These are phyloP conservation scores for Rutidosis leptorrhynchoides DNA, from an alignment of 129 eudicot species.

Conservation along the genomic window DNA sequence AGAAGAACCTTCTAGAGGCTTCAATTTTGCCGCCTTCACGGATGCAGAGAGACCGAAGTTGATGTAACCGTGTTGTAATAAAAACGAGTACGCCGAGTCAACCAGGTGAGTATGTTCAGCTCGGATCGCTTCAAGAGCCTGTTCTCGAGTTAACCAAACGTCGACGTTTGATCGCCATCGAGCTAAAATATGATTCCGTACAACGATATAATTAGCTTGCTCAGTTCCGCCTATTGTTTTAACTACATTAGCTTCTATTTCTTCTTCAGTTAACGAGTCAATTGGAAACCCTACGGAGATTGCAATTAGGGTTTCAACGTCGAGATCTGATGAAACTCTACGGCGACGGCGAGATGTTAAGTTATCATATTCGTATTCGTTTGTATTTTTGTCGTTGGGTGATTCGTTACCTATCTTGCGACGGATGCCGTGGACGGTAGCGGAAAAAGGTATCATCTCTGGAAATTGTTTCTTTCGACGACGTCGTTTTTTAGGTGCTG, in stretches of 20 bases:
- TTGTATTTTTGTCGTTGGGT: slow-evolving; percentile 25
- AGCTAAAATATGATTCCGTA: slow-evolving; percentile 78
- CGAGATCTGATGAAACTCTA: slow-evolving; percentile 52
- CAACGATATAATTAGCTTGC: slow-evolving; percentile 75
- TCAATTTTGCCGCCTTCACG: slow-evolving; percentile 48
- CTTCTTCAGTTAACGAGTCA: slow-evolving; percentile 86
- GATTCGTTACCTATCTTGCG: slow-evolving; percentile 34
- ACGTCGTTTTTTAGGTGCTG: slow-evolving; percentile 60
- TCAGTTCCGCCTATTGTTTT: slow-evolving; percentile 62
- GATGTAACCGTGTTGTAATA: slow-evolving; percentile 74
- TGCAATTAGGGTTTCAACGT: slow-evolving; percentile 72
- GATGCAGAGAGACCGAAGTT: slow-evolving; percentile 85
- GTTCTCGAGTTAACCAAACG: slow-evolving; percentile 65
- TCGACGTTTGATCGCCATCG: slow-evolving; percentile 75
- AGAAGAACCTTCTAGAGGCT: slow-evolving; percentile 38
- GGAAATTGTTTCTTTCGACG: slow-evolving; percentile 78
- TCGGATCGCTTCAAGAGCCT: slow-evolving; percentile 69
- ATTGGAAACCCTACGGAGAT: slow-evolving; percentile 89
- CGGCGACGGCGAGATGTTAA: slow-evolving; percentile 47
- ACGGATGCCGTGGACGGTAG: slow-evolving; percentile 66
- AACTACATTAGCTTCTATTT: slow-evolving; percentile 76
- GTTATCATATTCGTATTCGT: slow-evolving; percentile 15
- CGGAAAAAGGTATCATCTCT: slow-evolving; percentile 63
- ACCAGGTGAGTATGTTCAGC: slow-evolving; percentile 65
- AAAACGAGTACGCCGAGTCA: slow-evolving; percentile 64